A percentile compares a stretch with the other conserved stretches of the same genome.
phyloP scores from a whole-genome alignment of 2,329 filamentous ascomycete species.

The Coleophoma crateriformis region DNA sequence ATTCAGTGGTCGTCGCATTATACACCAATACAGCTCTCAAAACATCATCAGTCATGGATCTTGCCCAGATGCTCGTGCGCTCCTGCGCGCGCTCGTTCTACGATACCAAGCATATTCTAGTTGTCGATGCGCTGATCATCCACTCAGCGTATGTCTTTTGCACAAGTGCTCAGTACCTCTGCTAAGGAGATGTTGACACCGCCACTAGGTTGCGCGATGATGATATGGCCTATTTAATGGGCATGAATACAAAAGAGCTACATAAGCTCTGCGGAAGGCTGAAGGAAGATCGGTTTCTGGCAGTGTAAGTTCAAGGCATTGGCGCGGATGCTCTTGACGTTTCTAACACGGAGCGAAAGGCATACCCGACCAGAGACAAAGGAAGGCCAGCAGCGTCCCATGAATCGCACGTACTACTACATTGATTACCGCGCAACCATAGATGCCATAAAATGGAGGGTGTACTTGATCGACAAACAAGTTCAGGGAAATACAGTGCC shows the following conservation, averaged over 20 bases:
- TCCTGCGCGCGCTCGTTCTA: slow-evolving; percentile 85
- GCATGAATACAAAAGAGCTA: slow-evolving; percentile 86
- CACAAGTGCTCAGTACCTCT: slow-evolving; percentile 1
- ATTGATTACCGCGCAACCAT: slow-evolving; percentile 93
- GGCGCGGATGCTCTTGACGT: background rate
- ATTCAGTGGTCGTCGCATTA: no score
- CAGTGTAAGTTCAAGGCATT: slow-evolving; percentile 51
- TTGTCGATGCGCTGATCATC: slow-evolving; percentile 73
- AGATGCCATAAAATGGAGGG: slow-evolving; percentile 92
- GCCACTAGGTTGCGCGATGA: slow-evolving; percentile 66
- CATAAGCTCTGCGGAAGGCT: slow-evolving; percentile 84
- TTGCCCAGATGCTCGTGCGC: slow-evolving; percentile 75
- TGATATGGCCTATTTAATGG: slow-evolving; percentile 81
- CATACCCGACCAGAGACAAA: slow-evolving; percentile 71
- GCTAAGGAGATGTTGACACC: slow-evolving; percentile 18
- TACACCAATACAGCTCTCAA: no score
- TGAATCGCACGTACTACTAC: slow-evolving; percentile 91
- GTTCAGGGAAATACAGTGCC: slow-evolving; percentile 81
- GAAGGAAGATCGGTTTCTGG: slow-evolving; percentile 78
- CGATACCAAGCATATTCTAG: slow-evolving; percentile 74
- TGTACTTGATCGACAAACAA: slow-evolving; percentile 81
- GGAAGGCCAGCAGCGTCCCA: slow-evolving; percentile 75
- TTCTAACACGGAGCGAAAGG: slow-evolving; percentile 31
- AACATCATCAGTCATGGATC: slow-evolving; percentile 43
- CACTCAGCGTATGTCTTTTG: slow-evolving; percentile 56